phyloP scores from a whole-genome alignment of 1,139 yeast species.

The Geotrichum cucujoidarum region DNA sequence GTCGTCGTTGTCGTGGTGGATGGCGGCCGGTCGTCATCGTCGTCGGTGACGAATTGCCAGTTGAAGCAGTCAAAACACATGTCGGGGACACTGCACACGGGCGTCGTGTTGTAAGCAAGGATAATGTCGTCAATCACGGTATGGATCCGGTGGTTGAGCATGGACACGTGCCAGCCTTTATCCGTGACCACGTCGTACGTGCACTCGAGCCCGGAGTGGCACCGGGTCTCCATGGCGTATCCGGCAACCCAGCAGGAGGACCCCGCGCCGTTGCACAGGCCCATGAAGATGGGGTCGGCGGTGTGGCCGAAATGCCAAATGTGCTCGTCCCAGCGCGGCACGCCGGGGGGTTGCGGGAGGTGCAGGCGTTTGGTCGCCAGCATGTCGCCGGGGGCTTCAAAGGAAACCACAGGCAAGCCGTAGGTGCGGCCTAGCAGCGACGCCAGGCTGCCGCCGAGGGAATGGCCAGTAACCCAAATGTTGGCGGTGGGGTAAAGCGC shows the following conservation, averaged over 20 bases:
- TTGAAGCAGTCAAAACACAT: slow-evolving; percentile 82
- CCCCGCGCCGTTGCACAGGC: slow-evolving; percentile 93
- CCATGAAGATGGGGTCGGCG: slow-evolving; percentile 96
- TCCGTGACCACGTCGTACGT: slow-evolving; percentile 87
- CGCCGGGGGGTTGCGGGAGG: slow-evolving; percentile 88
- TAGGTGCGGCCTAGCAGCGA: slow-evolving; percentile 79
- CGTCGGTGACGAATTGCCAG: slow-evolving; percentile 69
- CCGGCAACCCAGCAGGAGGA: slow-evolving; percentile 89
- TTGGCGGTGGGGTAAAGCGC: slow-evolving; percentile 59
- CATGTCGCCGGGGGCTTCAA: slow-evolving; percentile 91
- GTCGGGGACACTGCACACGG: slow-evolving; percentile 67
- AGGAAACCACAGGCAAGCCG: slow-evolving; percentile 85
- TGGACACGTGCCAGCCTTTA: slow-evolving; percentile 84
- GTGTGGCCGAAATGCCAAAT: slow-evolving; percentile 96
- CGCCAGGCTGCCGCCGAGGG: slow-evolving; percentile 87
- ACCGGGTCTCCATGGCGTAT: slow-evolving; percentile 94
- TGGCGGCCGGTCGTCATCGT: slow-evolving; percentile 23
- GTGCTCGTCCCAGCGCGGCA: slow-evolving; percentile 72
- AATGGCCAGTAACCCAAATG: slow-evolving; percentile 94
- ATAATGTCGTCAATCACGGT: slow-evolving; percentile 85
- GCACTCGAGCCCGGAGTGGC: slow-evolving; percentile 89
- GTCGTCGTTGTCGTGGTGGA: slow-evolving; percentile 12
- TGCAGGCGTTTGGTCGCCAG: slow-evolving; percentile 80
- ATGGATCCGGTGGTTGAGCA: slow-evolving; percentile 84
- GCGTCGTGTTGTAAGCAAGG: slow-evolving; percentile 66